Evolutionary conservation across 169 alveolate species (phyloP), one percentile per base, ranked within the genome.

Genomic region (Cryptosporidium baileyi): DNA sequence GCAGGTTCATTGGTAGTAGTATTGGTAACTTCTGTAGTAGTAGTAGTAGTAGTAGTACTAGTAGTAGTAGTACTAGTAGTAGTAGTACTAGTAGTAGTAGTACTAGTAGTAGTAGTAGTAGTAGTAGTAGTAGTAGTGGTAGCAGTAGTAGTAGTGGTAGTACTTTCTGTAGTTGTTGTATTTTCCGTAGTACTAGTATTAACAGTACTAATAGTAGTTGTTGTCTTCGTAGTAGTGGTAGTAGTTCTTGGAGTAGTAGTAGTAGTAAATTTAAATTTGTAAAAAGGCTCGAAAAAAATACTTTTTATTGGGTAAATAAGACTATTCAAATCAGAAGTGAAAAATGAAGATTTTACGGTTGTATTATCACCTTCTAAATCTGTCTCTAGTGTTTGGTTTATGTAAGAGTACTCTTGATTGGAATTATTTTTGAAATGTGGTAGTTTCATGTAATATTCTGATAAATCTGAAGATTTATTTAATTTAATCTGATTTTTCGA

Each of bases 171-270:
- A 0, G 82, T 54, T 17, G 82, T 1, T 1, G 82, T 74, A n/a
- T 60, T 44, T 41, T 38, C 43, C 8, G 67, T 67, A 24, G 54
- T 67, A 26, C 57, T 47, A 19, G 67, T 44, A 5, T 49, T 67
- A 24, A 34, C 51, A 26, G 67, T 47, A 19, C 54, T 63, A 17
- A 61, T 67, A 0, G 65, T 41, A 0, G 62, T 44, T n/a, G 63
- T 44, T 34, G 63, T 22, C n/a, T n/a, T 67, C 13, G 82, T 51
- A 15, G 82, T 49, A 51, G 82, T 67, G 44, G 82, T 67, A 0
- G 47, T 51, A 0, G 62, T 30, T 0, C 51, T 51, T 0, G 63
- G 30, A 1, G 63, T 28, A 3, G 82, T 67, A 24, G 85, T 74
- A 54, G 85, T 74, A 19, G 60, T 34, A 6, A 43, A 32, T 2